Evolutionary conservation across 495 filamentous ascomycete genomes (phyloP), one percentile per base, ranked within the genome.

Genomic region (Cudoniella acicularis): DNA sequence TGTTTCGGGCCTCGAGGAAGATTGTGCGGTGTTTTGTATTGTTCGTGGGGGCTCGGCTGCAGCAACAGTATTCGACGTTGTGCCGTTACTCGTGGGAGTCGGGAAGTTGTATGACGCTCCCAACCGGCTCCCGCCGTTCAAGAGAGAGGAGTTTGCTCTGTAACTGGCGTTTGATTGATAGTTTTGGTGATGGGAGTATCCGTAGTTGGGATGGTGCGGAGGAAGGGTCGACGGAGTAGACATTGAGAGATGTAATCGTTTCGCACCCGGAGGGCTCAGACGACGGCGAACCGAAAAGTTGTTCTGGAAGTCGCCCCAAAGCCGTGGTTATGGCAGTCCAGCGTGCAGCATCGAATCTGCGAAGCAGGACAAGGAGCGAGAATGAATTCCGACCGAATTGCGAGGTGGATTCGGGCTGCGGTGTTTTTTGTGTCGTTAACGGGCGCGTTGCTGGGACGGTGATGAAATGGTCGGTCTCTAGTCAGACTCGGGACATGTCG

Each of bases 151-250:
- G 62, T 52, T 65, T 8, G 48, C 22, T 60, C 61, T 41, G 61
- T 67, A 69, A 16, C 25, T 41, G 24, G n/a, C 27, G 64, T 68
- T 78, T 50, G 80, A 70, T 56, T 79, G 80, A 69, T 85, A 88
- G 59, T 74, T 62, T 62, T 80, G 83, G 61, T 88, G 87, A 57
- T 88, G 87, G 67, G 86, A 82, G 66, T 87, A 82, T 59, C 79
- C 77, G 73, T 87, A 88, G 66, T 81, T 81, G 62, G 84, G 85
- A 66, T 87, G 87, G 64, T 87, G 87, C 23, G 69, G 70, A 60
- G 75, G 73, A 63, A 83, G 83, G 62, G 88, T 90, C 49, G 89
- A 92, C 47, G 90, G 90, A 17, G 89, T 91, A 76, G 90, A 93
- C 90, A 95, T 95, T 68, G 52, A 27, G 57, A 54, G 54, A 36